Conservation (phyloP, 805 yeast species). For the Candida fluviatilis region DNA sequence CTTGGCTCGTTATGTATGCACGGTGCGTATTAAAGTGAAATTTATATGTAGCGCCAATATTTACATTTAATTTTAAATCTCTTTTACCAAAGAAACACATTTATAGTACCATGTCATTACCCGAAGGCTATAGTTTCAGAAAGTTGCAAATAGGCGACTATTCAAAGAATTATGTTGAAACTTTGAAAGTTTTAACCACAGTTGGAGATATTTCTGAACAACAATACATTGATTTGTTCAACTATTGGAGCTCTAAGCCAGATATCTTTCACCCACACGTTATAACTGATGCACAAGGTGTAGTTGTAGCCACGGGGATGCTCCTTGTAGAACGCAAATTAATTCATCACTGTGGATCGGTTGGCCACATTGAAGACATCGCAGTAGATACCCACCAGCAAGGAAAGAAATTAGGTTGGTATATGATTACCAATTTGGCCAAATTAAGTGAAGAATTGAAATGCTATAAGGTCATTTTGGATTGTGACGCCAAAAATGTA, state of each 20-base stretch:
- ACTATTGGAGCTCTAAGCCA: slow-evolving; percentile 52
- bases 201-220: slow-evolving; percentile 66
- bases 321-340: slow-evolving; percentile 74
- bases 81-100: no score
- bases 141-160: slow-evolving; percentile 53
- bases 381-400: slow-evolving; percentile 73
- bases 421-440: slow-evolving; percentile 59
- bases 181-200: slow-evolving; percentile 67
- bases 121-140: slow-evolving; percentile 69
- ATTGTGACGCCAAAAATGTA: slow-evolving; percentile 79
- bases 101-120: slow-evolving; percentile 33
- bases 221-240: slow-evolving; percentile 48
- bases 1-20: no score
- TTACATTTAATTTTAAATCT: no score
- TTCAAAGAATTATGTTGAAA: slow-evolving; percentile 55
- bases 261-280: slow-evolving; percentile 68
- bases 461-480: slow-evolving; percentile 86
- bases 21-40: no score
- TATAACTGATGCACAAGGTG: slow-evolving; percentile 47
- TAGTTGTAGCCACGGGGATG: slow-evolving; percentile 80
- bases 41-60: no score
- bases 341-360: slow-evolving; percentile 79
- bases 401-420: slow-evolving; percentile 76
- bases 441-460: slow-evolving; percentile 54
- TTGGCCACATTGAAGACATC: slow-evolving; percentile 95